Evolutionary conservation across 176 grass and related monocot species (phyloP), one percentile per base, ranked within the genome.

Genomic region (Carex cristatella): DNA sequence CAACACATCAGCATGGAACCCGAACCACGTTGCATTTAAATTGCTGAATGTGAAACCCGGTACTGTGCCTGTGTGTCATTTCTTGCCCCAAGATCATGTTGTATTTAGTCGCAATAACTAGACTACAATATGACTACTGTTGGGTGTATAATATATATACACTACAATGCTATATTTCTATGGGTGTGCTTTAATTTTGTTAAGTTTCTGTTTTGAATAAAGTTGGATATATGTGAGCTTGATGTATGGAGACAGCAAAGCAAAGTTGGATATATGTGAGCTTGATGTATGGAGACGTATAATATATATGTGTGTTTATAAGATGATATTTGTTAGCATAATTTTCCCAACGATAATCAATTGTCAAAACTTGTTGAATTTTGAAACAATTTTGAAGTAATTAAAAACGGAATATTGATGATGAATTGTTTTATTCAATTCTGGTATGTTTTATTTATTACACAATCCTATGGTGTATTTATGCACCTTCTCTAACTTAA

Each of bases 1-100:
- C 59, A 82, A 97, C 86, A 97, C 94, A 67, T 77, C 88, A 46
- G 85, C 83, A 30, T 97, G 92, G 92, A 94, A 89, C 90, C 92
- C 94, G 23, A 92, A 79, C 69, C 92, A 97, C 67, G 40, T 97
- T 14, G 92, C 94, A 3, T 94, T 97, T 89, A 90, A 94, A 86
- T 55, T 92, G 61, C 90, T 97, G 68, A 80, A 89, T 4, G 92
- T 94, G 75, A 89, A 94, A 90, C 94, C 94, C 19, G 94, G 94
- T 80, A 87, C 80, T 1, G 92, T 85, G 57, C 94, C 94, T 1
- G 82, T 97, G 53, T 97, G 94, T 85, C 94, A 97, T 57, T 94
- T 97, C 88, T 59, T 94, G 86, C 88, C 94, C 59, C 90, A 97
- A 81, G 88, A 92, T 57, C 84, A 94, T 65, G 87, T 97, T 59